These are phyloP conservation scores for Syzygium grande DNA, from an alignment of 345 rosid genomes.

Conservation along the genomic window DNA sequence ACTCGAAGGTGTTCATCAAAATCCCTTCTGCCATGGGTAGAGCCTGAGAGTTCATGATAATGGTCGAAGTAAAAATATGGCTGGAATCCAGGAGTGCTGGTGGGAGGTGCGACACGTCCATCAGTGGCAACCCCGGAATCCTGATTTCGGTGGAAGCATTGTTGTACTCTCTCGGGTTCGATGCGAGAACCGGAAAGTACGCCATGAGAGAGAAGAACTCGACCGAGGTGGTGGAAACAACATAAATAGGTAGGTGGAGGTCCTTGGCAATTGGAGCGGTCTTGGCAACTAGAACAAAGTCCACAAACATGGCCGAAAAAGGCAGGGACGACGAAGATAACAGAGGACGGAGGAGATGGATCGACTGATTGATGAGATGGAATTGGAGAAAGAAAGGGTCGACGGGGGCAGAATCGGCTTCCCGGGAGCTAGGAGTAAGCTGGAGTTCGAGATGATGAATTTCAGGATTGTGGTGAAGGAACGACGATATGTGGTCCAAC, in stretches of 20 bases:
- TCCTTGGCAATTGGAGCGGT: conserved; percentile 6
- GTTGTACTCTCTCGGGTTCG: background rate
- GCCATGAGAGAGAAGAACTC: conserved; percentile 12
- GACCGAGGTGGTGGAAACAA: conserved; percentile 17
- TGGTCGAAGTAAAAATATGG: conserved; percentile 1
- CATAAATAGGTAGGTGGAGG: conserved; percentile 16
- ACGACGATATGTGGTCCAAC: conserved; percentile 12
- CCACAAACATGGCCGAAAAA: conserved; percentile 17
- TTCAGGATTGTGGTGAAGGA: conserved; percentile 21
- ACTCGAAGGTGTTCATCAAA: conserved; percentile 25
- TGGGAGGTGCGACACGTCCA: conserved; percentile 28
- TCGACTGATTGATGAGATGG: conserved; percentile 21
- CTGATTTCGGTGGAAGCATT: background rate
- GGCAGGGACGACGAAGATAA: conserved; percentile 13
- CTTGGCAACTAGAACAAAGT: conserved; percentile 9
- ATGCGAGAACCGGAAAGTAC: background rate
- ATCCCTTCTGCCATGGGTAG: conserved; percentile 13
- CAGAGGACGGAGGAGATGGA: conserved; percentile 21
- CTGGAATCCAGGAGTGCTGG: conserved; percentile 7
- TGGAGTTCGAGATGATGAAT: conserved; percentile 14
- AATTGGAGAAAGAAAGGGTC: conserved; percentile 32
- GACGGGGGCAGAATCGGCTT: background rate
- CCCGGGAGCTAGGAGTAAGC: conserved; percentile 8
- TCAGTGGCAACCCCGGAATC: conserved; percentile 21
- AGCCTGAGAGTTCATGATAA: background rate